Evolutionary conservation across 768 basidiomycete species (phyloP).

Genomic region (Melanogaster broomeanus): DNA sequence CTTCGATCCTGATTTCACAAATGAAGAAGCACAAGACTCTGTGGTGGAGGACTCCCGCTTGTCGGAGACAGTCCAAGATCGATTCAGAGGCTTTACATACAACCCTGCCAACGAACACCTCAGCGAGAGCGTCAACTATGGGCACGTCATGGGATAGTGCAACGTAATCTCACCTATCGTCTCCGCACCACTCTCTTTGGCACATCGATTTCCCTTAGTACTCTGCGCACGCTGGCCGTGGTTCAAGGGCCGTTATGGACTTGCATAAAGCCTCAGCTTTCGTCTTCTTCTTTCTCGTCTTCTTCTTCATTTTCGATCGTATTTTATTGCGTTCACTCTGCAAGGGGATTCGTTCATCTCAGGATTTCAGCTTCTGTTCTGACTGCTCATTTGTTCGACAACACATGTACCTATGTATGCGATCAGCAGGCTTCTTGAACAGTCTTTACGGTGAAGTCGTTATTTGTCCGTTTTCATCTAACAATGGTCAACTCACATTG

Average conservation of each 20-base stretch:
- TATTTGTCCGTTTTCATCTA: no score
- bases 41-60: slow-evolving; percentile 92
- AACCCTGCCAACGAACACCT: slow-evolving; percentile 84
- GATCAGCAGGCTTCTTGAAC: no score
- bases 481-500: no score
- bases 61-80: slow-evolving; percentile 95
- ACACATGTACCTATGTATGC: background rate
- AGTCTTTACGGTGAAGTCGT: no score
- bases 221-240: slow-evolving; percentile 23
- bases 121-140: slow-evolving; percentile 79
- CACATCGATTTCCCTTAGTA: background rate
- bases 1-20: slow-evolving; percentile 98
- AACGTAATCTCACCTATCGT: background rate
- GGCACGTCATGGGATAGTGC: slow-evolving; percentile 34
- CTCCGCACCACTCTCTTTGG: background rate
- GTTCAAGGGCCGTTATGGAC: slow-evolving; percentile 2
- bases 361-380: background rate
- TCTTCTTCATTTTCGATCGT: background rate
- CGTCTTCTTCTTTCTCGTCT: background rate
- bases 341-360: background rate
- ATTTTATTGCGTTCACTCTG: no score
- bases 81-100: slow-evolving; percentile 91
- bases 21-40: slow-evolving; percentile 92
- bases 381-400: background rate
- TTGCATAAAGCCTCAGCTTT: background rate